These are phyloP conservation scores for Aureobasidium sp. DNA, from an alignment of 2,329 filamentous ascomycete species.

Conservation along the genomic window DNA sequence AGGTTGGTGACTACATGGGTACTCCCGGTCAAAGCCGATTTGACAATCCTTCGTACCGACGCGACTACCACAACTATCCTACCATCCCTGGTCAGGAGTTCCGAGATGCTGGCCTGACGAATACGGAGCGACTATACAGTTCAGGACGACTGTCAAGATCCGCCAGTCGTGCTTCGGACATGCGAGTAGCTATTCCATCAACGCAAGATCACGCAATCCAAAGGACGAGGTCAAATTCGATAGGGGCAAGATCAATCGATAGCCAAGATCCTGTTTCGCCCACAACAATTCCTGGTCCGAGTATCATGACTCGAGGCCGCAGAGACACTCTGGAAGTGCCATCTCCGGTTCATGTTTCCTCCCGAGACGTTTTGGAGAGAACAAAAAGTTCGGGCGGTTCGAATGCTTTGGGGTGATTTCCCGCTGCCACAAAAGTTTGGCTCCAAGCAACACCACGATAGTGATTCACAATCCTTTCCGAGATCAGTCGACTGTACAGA, in stretches of 20 bases:
- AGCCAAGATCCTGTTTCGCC: slow-evolving; percentile 21
- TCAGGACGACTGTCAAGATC: slow-evolving; percentile 39
- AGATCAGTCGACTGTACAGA: too few relatives aligned
- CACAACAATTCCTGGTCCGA: background rate
- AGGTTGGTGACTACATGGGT: slow-evolving; percentile 17
- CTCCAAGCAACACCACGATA: too few relatives aligned
- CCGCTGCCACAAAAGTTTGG: background rate
- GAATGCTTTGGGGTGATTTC: background rate
- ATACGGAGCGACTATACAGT: slow-evolving; percentile 49
- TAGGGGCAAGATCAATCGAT: slow-evolving; percentile 21
- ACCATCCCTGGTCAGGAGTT: slow-evolving; percentile 60
- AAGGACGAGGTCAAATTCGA: slow-evolving; percentile 20
- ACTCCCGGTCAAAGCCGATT: slow-evolving; percentile 34
- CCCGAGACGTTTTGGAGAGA: background rate
- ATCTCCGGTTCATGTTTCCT: background rate
- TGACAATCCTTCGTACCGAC: slow-evolving; percentile 56
- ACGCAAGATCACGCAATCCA: background rate
- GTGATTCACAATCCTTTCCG: too few relatives aligned
- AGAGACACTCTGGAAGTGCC: slow-evolving; percentile 30
- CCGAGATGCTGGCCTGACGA: slow-evolving; percentile 47
- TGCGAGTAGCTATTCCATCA: slow-evolving; percentile 17
- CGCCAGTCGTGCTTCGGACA: slow-evolving; percentile 41
- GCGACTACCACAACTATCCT: slow-evolving; percentile 57
- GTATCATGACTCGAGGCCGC: slow-evolving; percentile 18
- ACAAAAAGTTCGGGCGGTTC: background rate